Evolutionary conservation across 1,284 basidiomycete species (phyloP).

Genomic region (Cronartium ribicola): DNA sequence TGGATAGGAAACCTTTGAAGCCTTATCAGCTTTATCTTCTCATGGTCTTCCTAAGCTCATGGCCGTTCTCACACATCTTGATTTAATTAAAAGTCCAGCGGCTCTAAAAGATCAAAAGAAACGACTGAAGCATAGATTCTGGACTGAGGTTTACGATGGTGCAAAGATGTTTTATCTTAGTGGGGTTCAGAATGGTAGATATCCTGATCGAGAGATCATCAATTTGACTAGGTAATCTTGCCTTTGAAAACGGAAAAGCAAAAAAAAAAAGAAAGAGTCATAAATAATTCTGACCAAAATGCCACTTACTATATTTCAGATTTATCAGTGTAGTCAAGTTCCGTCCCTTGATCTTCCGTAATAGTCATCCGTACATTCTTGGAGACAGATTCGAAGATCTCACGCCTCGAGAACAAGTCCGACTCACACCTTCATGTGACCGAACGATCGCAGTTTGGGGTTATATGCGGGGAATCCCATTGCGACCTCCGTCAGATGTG

Average conservation of each 20-base stretch:
- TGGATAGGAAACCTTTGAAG: slow-evolving; percentile 94
- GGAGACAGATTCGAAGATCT: slow-evolving; percentile 93
- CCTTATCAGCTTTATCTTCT: slow-evolving; percentile 90
- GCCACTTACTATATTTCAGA: slow-evolving; percentile 41
- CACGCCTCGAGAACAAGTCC: slow-evolving; percentile 77
- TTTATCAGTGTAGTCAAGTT: slow-evolving; percentile 99
- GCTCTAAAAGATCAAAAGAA: slow-evolving; percentile 89
- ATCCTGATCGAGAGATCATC: slow-evolving; percentile 93
- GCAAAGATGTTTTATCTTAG: slow-evolving; percentile 98
- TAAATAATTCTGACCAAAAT: neutral
- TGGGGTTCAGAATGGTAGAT: slow-evolving; percentile 94
- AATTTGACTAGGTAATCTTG: slow-evolving; percentile 69
- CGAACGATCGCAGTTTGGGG: slow-evolving; percentile 89
- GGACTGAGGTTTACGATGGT: slow-evolving; percentile 98
- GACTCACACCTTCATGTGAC: slow-evolving; percentile 80
- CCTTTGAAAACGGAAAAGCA: neutral
- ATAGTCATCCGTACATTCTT: slow-evolving; percentile 90
- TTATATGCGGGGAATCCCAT: slow-evolving; percentile 85
- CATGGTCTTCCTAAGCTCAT: slow-evolving; percentile 99
- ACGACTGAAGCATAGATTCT: slow-evolving; percentile 95
- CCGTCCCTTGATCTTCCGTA: slow-evolving; percentile 91
- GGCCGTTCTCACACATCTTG: slow-evolving; percentile 89
- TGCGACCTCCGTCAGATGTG: slow-evolving; percentile 58
- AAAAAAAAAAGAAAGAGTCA: neutral
- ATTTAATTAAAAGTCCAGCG: slow-evolving; percentile 89